Base-by-base conservation (phyloP, 2,329 filamentous ascomycete genomes). In the Cryoendolithus antarcticus region DNA sequence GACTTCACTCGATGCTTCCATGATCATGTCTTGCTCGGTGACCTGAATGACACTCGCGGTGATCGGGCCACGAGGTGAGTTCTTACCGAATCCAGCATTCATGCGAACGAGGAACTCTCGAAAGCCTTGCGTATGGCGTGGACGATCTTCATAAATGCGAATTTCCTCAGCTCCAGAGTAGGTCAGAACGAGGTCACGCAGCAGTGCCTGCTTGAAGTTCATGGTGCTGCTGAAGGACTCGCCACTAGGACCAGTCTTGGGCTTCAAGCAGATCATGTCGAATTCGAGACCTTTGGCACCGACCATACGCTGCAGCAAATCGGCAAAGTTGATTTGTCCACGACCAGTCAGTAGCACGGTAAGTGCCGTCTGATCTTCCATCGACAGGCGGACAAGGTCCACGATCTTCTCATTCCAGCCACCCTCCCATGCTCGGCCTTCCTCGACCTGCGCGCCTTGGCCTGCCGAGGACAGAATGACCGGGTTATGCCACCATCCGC, bases 401-500 rank as follows among this genome's bases (percentile, higher is more conserved):
- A 72, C 75, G 48, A 98, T 80, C 51, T 82, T 77, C 57, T 96
- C 89, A 55, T 96, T 96, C 91, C 91, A 98, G 82, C 85, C 95
- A 29, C 86, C 86, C 41, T 82, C 68, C 89, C 89, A 98, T 7
- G 75, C 88, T 15, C 78, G 77, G 32, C 73, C 67, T 59, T 96
- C 88, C 62, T 96, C 91, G 41, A 74, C 75, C 37, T 85, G 84
- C 4, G 80, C 59, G 10, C 91, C 91, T 41, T 86, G 74, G 38
- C 91, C 91, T 1, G 86, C 94, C 2, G 88, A 80, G 8, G 81
- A 77, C 15, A 98, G 76, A 45, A 98, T 88, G 46, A 76, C 77
- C 32, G 77, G 74, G 56, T 96, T 88, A 62, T 98, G 91, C 91
- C 91, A 98, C 91, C 91, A 98, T 46, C 89, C 86, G 48, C 88